Conservation (phyloP, 495 filamentous ascomycete genomes). For the Hypomontagnella submonticulosa region DNA sequence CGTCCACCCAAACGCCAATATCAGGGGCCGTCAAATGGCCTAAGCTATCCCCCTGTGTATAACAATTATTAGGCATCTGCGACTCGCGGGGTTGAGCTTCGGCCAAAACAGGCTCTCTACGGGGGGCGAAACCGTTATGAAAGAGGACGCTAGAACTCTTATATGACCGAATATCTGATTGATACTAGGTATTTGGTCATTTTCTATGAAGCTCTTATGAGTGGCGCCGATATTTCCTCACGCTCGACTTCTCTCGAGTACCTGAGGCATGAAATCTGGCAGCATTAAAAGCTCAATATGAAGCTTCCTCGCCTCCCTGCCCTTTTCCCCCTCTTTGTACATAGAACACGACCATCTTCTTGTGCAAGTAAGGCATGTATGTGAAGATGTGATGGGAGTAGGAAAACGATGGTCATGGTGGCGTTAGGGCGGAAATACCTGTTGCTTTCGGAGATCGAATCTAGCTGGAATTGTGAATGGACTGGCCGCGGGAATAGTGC, state of each 20-base stretch:
- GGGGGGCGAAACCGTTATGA: neutral
- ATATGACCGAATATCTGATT: slow-evolving; percentile 6
- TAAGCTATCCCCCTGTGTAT: slow-evolving; percentile 12
- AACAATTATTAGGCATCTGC: slow-evolving; percentile 20
- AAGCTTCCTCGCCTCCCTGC: slow-evolving; percentile 4
- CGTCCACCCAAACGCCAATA: slow-evolving; percentile 68
- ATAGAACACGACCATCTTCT: slow-evolving; percentile 22
- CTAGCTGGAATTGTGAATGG: slow-evolving; percentile 5
- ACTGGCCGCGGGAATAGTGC: neutral
- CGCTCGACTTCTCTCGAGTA: slow-evolving; percentile 4
- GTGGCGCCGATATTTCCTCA: neutral
- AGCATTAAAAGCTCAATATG: neutral
- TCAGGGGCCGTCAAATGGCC: slow-evolving; percentile 19
- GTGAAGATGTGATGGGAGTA: neutral
- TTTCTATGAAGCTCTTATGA: neutral
- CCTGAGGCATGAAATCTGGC: slow-evolving; percentile 1
- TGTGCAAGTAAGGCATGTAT: slow-evolving; percentile 9
- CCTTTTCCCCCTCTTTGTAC: slow-evolving; percentile 25
- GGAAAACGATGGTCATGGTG: slow-evolving; percentile 5
- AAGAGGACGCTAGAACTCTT: neutral
- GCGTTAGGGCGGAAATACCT: slow-evolving; percentile 42
- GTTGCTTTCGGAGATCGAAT: slow-evolving; percentile 26
- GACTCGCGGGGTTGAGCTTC: neutral
- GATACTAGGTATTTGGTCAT: neutral
- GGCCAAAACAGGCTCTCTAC: neutral